phyloP scores from a whole-genome alignment of 2,329 filamentous ascomycete genomes.

The Phaeosphaeriaceae sp. region DNA sequence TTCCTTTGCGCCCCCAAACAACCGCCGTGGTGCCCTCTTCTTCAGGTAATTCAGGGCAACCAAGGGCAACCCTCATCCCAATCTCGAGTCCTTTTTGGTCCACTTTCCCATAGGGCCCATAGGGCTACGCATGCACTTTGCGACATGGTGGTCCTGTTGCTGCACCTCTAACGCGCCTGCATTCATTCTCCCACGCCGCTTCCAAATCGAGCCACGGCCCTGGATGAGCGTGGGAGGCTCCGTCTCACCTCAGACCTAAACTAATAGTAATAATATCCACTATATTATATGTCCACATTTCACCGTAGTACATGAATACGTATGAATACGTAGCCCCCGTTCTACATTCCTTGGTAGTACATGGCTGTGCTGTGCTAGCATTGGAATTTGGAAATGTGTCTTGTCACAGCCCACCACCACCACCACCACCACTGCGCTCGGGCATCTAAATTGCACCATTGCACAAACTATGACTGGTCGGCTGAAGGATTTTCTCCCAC shows the following conservation, averaged over 20 bases:
- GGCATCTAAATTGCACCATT: too few species aligned
- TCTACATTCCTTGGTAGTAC: too few species aligned
- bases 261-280: too few species aligned
- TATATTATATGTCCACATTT: too few species aligned
- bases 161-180: conserved; percentile 26
- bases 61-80: conserved; percentile 4
- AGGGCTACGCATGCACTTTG: conserved; percentile 27
- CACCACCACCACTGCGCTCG: too few species aligned
- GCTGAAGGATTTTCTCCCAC: too few species aligned
- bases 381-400: too few species aligned
- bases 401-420: too few species aligned
- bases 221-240: conserved; percentile 4
- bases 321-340: too few species aligned
- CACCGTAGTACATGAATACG: too few species aligned
- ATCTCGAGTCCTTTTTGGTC: conserved; percentile 16
- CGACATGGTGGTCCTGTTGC: not conserved
- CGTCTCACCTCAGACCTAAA: conserved; percentile 8
- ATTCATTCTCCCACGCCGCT: conserved; percentile 18
- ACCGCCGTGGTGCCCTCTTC: conserved; percentile 4
- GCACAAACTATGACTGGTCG: too few species aligned
- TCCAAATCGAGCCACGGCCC: not conserved
- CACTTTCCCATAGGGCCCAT: conserved; percentile 36
- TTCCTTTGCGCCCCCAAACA: not conserved
- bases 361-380: not conserved
- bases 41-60: too few species aligned